Evolutionary conservation across 257 asterid species (phyloP), one percentile per base, ranked within the genome.

Genomic region (Leonotis leonurus): DNA sequence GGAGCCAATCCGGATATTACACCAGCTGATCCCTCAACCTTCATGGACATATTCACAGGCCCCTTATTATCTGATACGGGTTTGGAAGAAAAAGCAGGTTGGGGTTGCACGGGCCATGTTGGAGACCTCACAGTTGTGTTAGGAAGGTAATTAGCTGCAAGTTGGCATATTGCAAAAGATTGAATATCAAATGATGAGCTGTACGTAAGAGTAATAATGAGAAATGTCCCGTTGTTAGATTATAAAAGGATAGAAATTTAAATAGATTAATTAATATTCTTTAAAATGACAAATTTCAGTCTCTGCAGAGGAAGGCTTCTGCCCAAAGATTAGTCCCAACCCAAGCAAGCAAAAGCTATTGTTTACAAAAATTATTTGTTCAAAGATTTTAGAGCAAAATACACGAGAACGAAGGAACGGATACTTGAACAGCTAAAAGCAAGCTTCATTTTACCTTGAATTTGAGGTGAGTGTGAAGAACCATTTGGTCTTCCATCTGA

Each of bases 401-500:
- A 52, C 13, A 33, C 18, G 37, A 72, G 22, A 53, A 29, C 13
- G 18, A 40, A 52, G 41, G 64, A 49, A 44, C 18, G 16, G 45
- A 59, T 64, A 45, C 17, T 39, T 22, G 39, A 11, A 41, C 21
- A 39, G 35, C 26, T 24, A 70, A 68, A 64, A 13, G 52, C 25
- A 55, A 65, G 33, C 61, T 10, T 30, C 13, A 44, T 13, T 56
- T 68, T 79, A 93, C 97, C 97, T 78, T 78, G 87, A 73, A 70
- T 74, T 70, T 83, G 95, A 18, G 86, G 69, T 24, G 78, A 51
- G 58, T 75, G 82, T 63, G 77, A 58, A 75, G 89, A 73, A 58
- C 92, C 94, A 73, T 81, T 89, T 67, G 83, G 65, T 50, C 85
- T 74, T 69, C 84, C 88, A 55, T 88, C 96, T 65, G 87, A 59